Evolutionary conservation across 805 yeast species (phyloP), one percentile per base, ranked within the genome.

Genomic region (Candida nonsorbophila): DNA sequence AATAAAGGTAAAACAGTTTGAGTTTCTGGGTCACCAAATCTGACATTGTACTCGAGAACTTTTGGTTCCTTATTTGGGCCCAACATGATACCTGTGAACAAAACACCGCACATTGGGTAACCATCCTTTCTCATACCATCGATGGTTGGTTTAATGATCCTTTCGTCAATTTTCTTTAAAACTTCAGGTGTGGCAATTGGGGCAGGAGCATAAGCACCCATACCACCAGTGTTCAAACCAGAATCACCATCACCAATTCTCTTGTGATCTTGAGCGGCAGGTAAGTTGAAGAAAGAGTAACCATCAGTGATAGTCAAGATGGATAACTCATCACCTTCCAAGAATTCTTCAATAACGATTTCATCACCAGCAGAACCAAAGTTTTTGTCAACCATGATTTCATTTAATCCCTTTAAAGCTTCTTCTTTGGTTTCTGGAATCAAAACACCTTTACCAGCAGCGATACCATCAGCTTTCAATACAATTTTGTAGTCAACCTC

Each of bases 171-270:
- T 56, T 77, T 68, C 37, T 69, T 62, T 47, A 88, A 58, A 20
- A 92, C 54, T 14, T 72, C 68, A 2, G 85, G 78, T 12, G 97
- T 85, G 12, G 94, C 97, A 39, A 86, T 69, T 33, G 98, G 98
- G 7, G 97, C 94, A 18, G 99, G 99, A 6, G 97, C 92, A 51
- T 92, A 92, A 6, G 97, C 95, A 41, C 99, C 99, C 99, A 92
- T 92, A 40, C 99, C 99, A 44, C 99, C 99, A 21, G 99, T 92
- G 64, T 92, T 92, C 39, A 90, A 71, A 15, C 99, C 99, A 22
- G 77, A 67, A 56, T 92, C 99, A 37, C 88, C 88, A 49, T 94
- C 85, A 32, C 94, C 94, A 44, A 83, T 73, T 57, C 98, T 79
- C 67, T 92, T 92, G 64, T 92, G 99, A 55, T 92, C 99, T 64